Evolutionary conservation across 2,329 filamentous ascomycete genomes (phyloP), one percentile per base, ranked within the genome.

Genomic region (Phyllosticta citrichinensis): DNA sequence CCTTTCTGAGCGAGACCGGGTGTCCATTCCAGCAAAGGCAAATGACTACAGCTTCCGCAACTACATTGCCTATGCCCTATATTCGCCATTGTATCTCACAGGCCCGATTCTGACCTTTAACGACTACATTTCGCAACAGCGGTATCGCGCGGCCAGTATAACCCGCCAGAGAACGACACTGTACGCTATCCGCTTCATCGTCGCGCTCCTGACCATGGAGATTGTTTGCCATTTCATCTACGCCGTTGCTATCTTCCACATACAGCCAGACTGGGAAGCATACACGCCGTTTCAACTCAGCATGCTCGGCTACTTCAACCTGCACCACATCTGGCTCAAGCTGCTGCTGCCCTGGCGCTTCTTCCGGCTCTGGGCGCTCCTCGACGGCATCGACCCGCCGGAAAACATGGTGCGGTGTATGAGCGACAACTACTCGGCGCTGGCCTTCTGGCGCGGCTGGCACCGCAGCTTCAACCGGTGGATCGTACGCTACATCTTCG

Each of bases 351-450:
- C 94, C 0, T 99, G 93, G 92, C 88, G 94, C n/a, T 87, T 97
- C 73, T 97, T 97, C 83, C 89, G 95, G 4, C 84, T 99, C n/a
- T 99, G 94, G 94, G 82, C 90, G 0, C 82, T 99, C 3, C 71
- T 92, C 17, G 94, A 99, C 72, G 90, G 89, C 63, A 85, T 99
- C 66, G 94, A 99, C 70, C 91, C 94, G 0, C 93, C 94, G 0
- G 94, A 99, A 76, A 99, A 99, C 77, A 97, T 99, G 91, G 84
- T 97, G 60, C 89, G 94, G 66, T 99, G 95, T 75, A 91, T 97
- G 76, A 92, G 87, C 70, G 86, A 99, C 78, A 97, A 97, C 74
- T 97, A 92, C 78, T 92, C 88, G 65, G 88, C 91, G 0, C 81
- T 92, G 51, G 86, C 87, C 20, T 99, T 99, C 77, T 99, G 94